Evolutionary conservation across 306 rosid species (phyloP).

Genomic region (Castanospermum australe): DNA sequence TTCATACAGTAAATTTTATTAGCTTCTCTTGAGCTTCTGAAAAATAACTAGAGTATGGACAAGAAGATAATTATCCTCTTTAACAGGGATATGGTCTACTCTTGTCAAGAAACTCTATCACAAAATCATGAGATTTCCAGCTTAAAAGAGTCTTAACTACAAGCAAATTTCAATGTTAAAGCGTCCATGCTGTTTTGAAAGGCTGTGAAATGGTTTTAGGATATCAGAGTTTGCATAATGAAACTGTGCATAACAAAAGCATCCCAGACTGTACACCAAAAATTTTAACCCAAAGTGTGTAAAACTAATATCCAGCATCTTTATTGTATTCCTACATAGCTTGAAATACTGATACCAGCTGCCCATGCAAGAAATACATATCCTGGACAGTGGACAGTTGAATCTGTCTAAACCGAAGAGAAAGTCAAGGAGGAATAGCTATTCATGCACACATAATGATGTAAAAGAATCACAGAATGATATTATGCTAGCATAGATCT

Average conservation of each 20-base stretch:
- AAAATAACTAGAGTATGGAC: neutral
- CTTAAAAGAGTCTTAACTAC: neutral
- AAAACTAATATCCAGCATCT: too few species aligned
- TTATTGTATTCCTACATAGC: neutral
- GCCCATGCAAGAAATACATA: constrained; percentile 8
- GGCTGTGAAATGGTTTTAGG: constrained; percentile 10
- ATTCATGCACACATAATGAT: neutral
- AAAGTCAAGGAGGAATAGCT: constrained; percentile 15
- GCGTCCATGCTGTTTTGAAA: constrained; percentile 5
- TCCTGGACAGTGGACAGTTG: neutral
- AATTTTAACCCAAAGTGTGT: neutral
- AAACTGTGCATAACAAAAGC: neutral
- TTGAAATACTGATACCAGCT: constrained; percentile 5
- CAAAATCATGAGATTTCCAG: constrained; percentile 13
- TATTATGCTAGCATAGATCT: constrained; percentile 17
- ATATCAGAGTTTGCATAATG: neutral
- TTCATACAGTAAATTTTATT: neutral
- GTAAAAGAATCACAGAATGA: neutral
- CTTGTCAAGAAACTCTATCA: constrained; percentile 9
- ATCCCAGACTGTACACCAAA: constrained; percentile 1
- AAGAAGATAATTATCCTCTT: neutral
- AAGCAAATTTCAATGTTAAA: neutral
- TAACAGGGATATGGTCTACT: constrained; percentile 12
- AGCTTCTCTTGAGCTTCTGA: neutral
- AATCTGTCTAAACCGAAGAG: neutral